phyloP scores from a whole-genome alignment of 768 basidiomycete genomes.

The Auricularia sp. region DNA sequence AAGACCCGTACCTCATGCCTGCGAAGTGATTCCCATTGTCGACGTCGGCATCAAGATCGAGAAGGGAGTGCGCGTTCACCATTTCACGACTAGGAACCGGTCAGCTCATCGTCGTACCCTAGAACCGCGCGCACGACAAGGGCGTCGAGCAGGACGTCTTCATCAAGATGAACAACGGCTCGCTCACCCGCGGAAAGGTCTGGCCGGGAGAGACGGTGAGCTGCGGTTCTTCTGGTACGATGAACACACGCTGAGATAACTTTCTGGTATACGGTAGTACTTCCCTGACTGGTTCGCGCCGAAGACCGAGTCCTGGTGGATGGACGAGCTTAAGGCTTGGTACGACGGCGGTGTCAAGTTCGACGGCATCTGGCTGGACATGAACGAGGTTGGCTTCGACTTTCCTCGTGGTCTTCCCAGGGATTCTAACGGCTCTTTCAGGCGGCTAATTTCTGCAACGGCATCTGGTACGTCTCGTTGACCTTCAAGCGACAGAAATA shows the following conservation, averaged over 20 bases:
- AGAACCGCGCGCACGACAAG: constrained; percentile 60
- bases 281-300: constrained; percentile 55
- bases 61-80: background rate
- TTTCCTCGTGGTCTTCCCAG: too few relatives aligned
- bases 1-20: background rate
- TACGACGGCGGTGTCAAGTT: constrained; percentile 40
- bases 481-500: background rate
- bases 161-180: constrained; percentile 65
- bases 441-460: constrained; percentile 51
- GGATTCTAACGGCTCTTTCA: constrained; percentile 32
- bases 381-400: too few relatives aligned
- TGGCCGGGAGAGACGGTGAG: constrained; percentile 66
- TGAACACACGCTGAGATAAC: background rate
- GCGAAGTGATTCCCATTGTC: constrained; percentile 56
- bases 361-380: constrained; percentile 60
- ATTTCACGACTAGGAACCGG: too few relatives aligned
- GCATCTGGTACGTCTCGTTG: constrained; percentile 45
- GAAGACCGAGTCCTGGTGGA: constrained; percentile 50
- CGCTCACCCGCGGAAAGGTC: constrained; percentile 62
- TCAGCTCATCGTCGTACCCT: background rate
- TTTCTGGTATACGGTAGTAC: constrained; percentile 22
- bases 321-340: constrained; percentile 49
- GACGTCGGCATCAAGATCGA: constrained; percentile 41
- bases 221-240: background rate
- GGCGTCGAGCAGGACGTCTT: constrained; percentile 53